phyloP scores from a whole-genome alignment of 768 basidiomycete genomes.

The Lepiota subincarnata region DNA sequence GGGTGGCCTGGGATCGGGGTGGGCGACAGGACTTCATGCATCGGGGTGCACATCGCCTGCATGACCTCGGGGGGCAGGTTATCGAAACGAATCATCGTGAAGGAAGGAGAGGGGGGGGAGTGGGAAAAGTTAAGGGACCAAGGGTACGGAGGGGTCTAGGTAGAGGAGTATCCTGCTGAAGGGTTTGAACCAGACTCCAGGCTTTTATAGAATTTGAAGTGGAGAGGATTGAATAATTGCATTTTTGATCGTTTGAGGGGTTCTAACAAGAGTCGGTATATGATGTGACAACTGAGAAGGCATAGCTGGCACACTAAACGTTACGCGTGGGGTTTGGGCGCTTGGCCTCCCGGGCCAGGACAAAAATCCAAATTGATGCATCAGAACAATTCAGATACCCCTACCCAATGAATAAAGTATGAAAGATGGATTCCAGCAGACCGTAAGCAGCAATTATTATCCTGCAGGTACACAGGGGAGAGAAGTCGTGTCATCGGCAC shows the following conservation, averaged over 20 bases:
- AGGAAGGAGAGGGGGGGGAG: background rate
- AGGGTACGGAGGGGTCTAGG: background rate
- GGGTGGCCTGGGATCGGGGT: conserved; percentile 22
- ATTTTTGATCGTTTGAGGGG: conserved; percentile 1
- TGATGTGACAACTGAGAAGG: conserved; percentile 7
- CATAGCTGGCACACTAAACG: background rate
- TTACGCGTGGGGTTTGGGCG: conserved; percentile 8
- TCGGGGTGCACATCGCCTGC: conserved; percentile 83
- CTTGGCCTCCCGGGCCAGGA: background rate
- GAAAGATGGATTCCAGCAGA: background rate
- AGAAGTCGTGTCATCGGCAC: conserved; percentile 8
- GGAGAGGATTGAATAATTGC: conserved; percentile 12
- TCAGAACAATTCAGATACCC: background rate
- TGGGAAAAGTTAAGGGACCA: background rate
- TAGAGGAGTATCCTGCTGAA: background rate
- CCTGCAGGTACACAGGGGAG: conserved; percentile 12
- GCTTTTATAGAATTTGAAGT: conserved; percentile 8
- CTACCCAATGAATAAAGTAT: background rate
- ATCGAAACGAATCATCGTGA: conserved; percentile 74
- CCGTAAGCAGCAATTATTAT: conserved; percentile 4
- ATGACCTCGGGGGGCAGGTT: conserved; percentile 68
- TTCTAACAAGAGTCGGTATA: background rate
- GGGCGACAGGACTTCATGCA: conserved; percentile 65
- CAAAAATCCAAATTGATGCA: too few relatives aligned
- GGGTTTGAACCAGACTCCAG: background rate